phyloP scores from a whole-genome alignment of 2,329 filamentous ascomycete species.

The Penicillium sp. region DNA sequence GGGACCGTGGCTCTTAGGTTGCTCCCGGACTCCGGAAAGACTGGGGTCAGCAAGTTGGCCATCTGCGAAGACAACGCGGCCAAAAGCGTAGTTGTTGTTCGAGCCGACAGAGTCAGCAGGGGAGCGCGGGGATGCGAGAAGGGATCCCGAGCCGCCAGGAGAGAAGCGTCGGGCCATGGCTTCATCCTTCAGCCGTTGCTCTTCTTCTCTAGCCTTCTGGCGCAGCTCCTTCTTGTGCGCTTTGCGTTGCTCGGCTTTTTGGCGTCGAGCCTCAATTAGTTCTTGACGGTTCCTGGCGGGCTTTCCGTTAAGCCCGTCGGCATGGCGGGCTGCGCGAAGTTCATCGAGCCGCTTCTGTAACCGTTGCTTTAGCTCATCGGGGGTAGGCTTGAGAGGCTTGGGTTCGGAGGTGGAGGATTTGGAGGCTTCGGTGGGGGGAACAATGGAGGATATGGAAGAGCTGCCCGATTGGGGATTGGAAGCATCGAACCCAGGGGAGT shows the following conservation, averaged over 20 bases:
- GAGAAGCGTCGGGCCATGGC: constrained; percentile 48
- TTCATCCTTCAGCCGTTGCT: too few species aligned
- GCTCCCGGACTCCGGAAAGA: constrained; percentile 59
- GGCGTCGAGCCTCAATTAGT: constrained; percentile 76
- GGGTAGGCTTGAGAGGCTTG: constrained; percentile 60
- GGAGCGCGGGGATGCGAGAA: constrained; percentile 47
- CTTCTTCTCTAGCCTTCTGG: constrained; percentile 55
- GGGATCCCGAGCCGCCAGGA: constrained; percentile 52
- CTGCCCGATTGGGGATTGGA: constrained; percentile 45
- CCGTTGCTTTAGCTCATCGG: constrained; percentile 65
- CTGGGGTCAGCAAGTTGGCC: constrained; percentile 69
- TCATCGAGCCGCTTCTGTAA: constrained; percentile 75
- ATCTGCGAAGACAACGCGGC: constrained; percentile 81
- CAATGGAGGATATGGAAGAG: constrained; percentile 62
- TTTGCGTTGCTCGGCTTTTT: constrained; percentile 78
- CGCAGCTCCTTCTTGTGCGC: constrained; percentile 81
- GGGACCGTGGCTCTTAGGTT: constrained; percentile 69
- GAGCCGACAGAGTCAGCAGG: constrained; percentile 36
- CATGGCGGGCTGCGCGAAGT: constrained; percentile 75
- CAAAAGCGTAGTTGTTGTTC: constrained; percentile 72
- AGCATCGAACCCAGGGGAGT: constrained; percentile 52
- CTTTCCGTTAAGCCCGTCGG: constrained; percentile 71
- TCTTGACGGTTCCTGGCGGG: constrained; percentile 80
- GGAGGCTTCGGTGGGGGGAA: constrained; percentile 32
- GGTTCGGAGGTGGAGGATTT: constrained; percentile 36